Evolutionary conservation across 2,329 filamentous ascomycete genomes (phyloP).

Genomic region (Aspergillus texensis): DNA sequence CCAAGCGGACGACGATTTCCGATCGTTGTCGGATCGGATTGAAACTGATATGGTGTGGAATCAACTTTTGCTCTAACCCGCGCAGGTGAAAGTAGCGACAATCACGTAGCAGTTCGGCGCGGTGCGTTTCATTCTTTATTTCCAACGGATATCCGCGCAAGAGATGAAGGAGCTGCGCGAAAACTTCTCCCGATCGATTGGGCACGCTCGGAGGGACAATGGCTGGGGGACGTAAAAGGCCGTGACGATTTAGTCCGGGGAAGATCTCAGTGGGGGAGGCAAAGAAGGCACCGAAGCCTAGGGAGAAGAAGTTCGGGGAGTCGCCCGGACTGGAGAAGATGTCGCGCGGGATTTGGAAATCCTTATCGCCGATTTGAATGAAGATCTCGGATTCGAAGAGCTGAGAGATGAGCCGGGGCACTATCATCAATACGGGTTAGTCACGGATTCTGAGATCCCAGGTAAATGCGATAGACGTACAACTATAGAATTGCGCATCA

Average conservation of each 20-base stretch:
- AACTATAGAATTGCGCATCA: slow-evolving; percentile 90
- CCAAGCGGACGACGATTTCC: slow-evolving; percentile 78
- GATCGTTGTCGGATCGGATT: slow-evolving; percentile 69
- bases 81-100: slow-evolving; percentile 93
- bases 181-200: slow-evolving; percentile 79
- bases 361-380: slow-evolving; percentile 81
- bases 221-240: slow-evolving; percentile 81
- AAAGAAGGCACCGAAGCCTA: slow-evolving; percentile 89
- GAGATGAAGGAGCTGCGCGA: slow-evolving; percentile 78
- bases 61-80: slow-evolving; percentile 83
- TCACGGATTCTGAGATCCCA: background rate
- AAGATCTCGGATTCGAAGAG: slow-evolving; percentile 86
- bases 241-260: slow-evolving; percentile 77
- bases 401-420: slow-evolving; percentile 86
- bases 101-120: slow-evolving; percentile 76
- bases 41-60: slow-evolving; percentile 74
- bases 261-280: slow-evolving; percentile 78
- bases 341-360: slow-evolving; percentile 89
- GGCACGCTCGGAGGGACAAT: slow-evolving; percentile 82
- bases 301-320: slow-evolving; percentile 92
- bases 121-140: slow-evolving; percentile 75
- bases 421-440: slow-evolving; percentile 47
- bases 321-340: slow-evolving; percentile 84
- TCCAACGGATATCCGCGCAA: slow-evolving; percentile 81
- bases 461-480: slow-evolving; percentile 52